Percentiles rank a stretch among this genome's conserved stretches.
phyloP scores from a whole-genome alignment of 331 rosid genomes.

The Quercus tomentella region DNA sequence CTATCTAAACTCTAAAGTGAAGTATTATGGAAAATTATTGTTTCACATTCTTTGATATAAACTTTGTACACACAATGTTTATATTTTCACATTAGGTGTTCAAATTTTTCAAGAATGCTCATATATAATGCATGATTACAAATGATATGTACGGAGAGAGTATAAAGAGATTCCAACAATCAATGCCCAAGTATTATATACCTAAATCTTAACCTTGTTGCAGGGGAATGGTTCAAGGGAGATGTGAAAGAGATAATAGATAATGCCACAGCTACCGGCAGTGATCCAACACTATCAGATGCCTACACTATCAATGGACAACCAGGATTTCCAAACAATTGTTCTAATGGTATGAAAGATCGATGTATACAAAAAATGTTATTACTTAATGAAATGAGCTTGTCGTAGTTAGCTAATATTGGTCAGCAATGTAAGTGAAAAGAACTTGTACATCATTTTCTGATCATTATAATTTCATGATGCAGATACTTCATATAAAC shows the following conservation, averaged over 20 bases:
- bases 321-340: slow-evolving; percentile 25
- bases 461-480: not conserved
- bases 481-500: slow-evolving; percentile 22
- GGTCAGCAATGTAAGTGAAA: too few relatives aligned
- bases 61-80: too few relatives aligned
- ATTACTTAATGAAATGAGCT: too few relatives aligned
- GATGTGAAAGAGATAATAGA: slow-evolving; percentile 19
- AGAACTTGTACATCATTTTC: too few relatives aligned
- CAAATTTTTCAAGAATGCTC: too few relatives aligned
- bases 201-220: not conserved
- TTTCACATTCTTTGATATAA: too few relatives aligned
- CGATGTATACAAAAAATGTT: not conserved
- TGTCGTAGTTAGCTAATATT: too few relatives aligned
- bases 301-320: slow-evolving; percentile 35
- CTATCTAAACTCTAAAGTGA: not conserved
- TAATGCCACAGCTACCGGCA: slow-evolving; percentile 14
- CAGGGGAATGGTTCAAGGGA: slow-evolving; percentile 29
- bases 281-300: slow-evolving; percentile 23
- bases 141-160: too few relatives aligned
- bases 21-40: too few relatives aligned
- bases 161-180: too few relatives aligned
- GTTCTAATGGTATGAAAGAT: slow-evolving; percentile 23
- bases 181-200: not conserved
- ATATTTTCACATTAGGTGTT: too few relatives aligned
- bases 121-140: too few relatives aligned